Evolutionary conservation across 2,329 filamentous ascomycete species (phyloP), one percentile per base, ranked within the genome.

Genomic region (Xylariaceae sp.): DNA sequence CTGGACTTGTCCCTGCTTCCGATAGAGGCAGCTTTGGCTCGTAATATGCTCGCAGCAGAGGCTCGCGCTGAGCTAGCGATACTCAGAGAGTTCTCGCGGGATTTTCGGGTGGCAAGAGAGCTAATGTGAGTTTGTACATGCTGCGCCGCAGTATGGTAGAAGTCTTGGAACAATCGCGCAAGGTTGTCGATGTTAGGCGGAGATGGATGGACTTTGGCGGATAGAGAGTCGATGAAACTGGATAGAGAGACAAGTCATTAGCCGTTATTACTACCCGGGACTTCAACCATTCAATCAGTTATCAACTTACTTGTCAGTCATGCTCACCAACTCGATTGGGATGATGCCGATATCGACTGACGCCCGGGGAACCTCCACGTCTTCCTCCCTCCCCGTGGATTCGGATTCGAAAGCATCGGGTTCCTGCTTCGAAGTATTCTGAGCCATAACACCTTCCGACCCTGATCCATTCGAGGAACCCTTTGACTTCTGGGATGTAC

Each of bases 191-290:
- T 88, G 51, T 84, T 89, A 0, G 94, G 87, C 4, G 94, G 94
- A 4, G 86, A 87, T 2, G 89, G 84, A 69, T 97, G 89, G 37
- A 95, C 88, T 78, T 90, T 96, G 67, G 90, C 90, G 52, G 86
- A 89, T 30, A 99, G 78, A 5, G 91, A 93, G 62, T 96, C 91
- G 69, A 97, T 87, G 72, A 99, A 99, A 71, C 91, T 94, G 70
- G 51, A 45, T 30, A 51, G 53, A 15, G 13, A 56, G 54, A 60
- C 57, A 70, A 62, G 67, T 67, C 56, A 65, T 67, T 58, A 66
- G 62, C 60, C 52, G 30, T 11, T 30, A 30, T n/a, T 8, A 51
- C 42, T 23, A 4, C 39, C 47, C 51, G 5, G 8, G 23, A 66
- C 59, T 52, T 56, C 52, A 30, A 47, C 55, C 42, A 44, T 56